phyloP scores from a whole-genome alignment of 495 filamentous ascomycete genomes.

The Glonium stellatum region DNA sequence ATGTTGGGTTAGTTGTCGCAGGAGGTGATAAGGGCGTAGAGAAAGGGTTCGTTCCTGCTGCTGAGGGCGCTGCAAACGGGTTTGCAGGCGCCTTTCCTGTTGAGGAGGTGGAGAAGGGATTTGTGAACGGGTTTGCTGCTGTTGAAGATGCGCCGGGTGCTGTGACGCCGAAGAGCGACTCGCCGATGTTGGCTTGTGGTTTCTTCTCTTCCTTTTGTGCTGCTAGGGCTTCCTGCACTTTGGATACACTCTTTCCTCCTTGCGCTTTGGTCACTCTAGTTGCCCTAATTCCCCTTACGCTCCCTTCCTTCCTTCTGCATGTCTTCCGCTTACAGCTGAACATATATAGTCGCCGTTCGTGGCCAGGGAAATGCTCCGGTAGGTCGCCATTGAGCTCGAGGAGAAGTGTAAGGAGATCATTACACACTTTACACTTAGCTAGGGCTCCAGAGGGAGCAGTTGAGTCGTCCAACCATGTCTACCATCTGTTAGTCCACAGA shows the following conservation, averaged over 20 bases:
- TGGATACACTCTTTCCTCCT: slow-evolving; percentile 5
- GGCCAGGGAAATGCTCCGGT: slow-evolving; percentile 72
- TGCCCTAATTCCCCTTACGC: slow-evolving; percentile 63
- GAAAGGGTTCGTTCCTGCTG: slow-evolving; percentile 42
- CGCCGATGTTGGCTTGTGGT: slow-evolving; percentile 33
- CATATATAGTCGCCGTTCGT: slow-evolving; percentile 81
- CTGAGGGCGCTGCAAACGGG: slow-evolving; percentile 34
- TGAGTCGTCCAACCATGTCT: slow-evolving; percentile 74
- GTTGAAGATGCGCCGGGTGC: slow-evolving; percentile 1
- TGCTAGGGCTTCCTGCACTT: slow-evolving; percentile 27
- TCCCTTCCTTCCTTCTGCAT: slow-evolving; percentile 78
- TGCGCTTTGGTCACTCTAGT: slow-evolving; percentile 44
- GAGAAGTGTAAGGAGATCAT: slow-evolving; percentile 71
- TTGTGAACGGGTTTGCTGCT: slow-evolving; percentile 29
- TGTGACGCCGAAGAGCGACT: slow-evolving; percentile 27
- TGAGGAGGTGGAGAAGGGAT: slow-evolving; percentile 44
- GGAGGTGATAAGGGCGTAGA: slow-evolving; percentile 36
- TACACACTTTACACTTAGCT: slow-evolving; percentile 85
- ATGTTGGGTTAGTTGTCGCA: slow-evolving; percentile 51
- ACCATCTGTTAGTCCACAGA: not conserved
- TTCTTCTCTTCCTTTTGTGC: slow-evolving; percentile 24
- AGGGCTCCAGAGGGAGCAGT: slow-evolving; percentile 69
- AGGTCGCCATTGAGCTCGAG: slow-evolving; percentile 90
- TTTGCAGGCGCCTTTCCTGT: slow-evolving; percentile 36
- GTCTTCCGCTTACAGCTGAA: slow-evolving; percentile 70